Conservation (phyloP, 148 eudicot genomes). For the Euryodendron excelsum region DNA sequence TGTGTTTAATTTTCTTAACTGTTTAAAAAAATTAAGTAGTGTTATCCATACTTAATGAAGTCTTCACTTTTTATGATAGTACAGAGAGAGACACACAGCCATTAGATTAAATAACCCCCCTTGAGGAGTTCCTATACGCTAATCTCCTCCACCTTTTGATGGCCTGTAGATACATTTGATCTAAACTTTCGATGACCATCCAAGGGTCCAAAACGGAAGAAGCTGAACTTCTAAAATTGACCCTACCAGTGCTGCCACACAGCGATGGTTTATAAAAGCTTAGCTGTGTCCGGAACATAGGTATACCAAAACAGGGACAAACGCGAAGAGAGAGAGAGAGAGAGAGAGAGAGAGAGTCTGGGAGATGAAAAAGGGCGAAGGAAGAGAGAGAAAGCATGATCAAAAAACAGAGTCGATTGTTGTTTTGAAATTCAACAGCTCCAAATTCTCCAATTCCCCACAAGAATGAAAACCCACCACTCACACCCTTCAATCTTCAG, state of each 20-base stretch:
- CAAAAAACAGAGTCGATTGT: neutral
- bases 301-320: neutral
- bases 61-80: too few relatives aligned
- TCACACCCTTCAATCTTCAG: constrained; percentile 12
- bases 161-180: neutral
- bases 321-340: constrained; percentile 5
- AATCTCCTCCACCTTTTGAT: neutral
- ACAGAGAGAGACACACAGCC: too few relatives aligned
- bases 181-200: neutral
- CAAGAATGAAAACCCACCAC: constrained; percentile 21
- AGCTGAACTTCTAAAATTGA: neutral
- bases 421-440: constrained; percentile 25
- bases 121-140: neutral
- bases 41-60: too few relatives aligned
- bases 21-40: too few relatives aligned
- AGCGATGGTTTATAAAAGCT: neutral
- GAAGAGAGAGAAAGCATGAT: constrained; percentile 4
- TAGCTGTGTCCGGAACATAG: neutral
- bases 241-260: neutral
- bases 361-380: neutral
- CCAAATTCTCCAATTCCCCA: constrained; percentile 20
- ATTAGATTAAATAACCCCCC: too few relatives aligned
- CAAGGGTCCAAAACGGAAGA: neutral
- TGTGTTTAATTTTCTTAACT: too few relatives aligned
- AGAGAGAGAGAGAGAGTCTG: neutral